These are phyloP conservation scores for Gossypium trilobum DNA, from an alignment of 441 rosid genomes.

Conservation along the genomic window DNA sequence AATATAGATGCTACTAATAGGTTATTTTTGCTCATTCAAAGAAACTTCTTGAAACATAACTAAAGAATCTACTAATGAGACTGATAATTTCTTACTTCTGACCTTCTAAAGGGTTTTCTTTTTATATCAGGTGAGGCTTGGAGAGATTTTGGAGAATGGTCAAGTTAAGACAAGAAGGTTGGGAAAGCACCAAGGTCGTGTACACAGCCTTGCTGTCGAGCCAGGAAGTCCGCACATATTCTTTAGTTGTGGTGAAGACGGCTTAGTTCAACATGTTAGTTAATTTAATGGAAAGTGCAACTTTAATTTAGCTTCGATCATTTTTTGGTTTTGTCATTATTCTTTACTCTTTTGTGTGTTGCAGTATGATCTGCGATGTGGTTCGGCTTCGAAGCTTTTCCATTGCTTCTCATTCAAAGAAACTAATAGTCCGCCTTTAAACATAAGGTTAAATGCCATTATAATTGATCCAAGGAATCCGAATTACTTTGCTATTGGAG, in stretches of 20 bases:
- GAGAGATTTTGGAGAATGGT: slow-evolving; percentile 45
- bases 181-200: slow-evolving; percentile 51
- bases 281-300: slow-evolving; percentile 11
- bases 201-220: slow-evolving; percentile 55
- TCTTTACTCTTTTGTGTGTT: slow-evolving; percentile 11
- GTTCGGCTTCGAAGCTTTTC: slow-evolving; percentile 36
- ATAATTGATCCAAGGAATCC: slow-evolving; percentile 54
- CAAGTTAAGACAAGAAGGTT: slow-evolving; percentile 38
- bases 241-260: slow-evolving; percentile 72
- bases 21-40: background rate
- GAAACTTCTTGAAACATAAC: background rate
- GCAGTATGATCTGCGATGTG: slow-evolving; percentile 61
- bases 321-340: slow-evolving; percentile 3
- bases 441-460: slow-evolving; percentile 41
- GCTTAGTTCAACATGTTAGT: slow-evolving; percentile 63
- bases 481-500: slow-evolving; percentile 47
- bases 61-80: background rate
- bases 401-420: slow-evolving; percentile 35
- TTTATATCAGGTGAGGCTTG: slow-evolving; percentile 48
- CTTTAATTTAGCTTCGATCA: background rate
- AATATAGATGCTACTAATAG: background rate
- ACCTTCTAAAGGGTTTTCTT: background rate
- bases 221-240: slow-evolving; percentile 60
- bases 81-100: too few relatives aligned
- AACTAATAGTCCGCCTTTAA: slow-evolving; percentile 33